Base-by-base conservation (phyloP, 1,284 basidiomycete genomes). In the Fomitopsis schrenkii region DNA sequence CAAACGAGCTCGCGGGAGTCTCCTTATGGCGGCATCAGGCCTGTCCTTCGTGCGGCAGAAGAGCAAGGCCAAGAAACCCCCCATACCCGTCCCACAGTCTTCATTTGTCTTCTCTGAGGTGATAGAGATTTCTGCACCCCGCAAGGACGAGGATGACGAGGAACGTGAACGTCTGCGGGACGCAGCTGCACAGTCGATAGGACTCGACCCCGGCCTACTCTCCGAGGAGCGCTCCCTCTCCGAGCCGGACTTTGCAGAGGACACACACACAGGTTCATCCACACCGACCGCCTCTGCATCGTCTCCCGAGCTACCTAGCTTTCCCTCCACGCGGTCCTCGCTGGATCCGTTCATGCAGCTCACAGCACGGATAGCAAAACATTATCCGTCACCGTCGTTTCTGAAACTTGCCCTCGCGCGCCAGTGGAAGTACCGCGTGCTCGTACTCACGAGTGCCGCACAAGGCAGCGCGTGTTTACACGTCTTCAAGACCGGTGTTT, bases 111-210 rank as follows among this genome's bases (percentile, higher is more conserved):
- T 88, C 57, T 83, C 87, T 8, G 87, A 83, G 52, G 87, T 91
- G 58, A 88, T 91, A 58, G 89, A 91, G 71, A 90, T 91, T 48
- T 52, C 50, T 6, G 58, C 58, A 9, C 75, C 79, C 41, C 75
- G 77, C 41, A 70, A 77, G 3, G 79, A 89, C 64, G 81, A 81
- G 57, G 90, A 92, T 67, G 79, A 83, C 45, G 84, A 86, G 67
- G 90, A 92, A 67, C 83, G 90, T 15, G 83, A 87, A 64, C 82
- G 88, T 30, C 74, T 93, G 45, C 78, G 89, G 35, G 87, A 89
- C 60, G 85, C 83, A 41, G 91, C 91, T 19, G 90, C 90, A 0
- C 86, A 90, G 68, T 84, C 86, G 7, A 83, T 92, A 57, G 90
- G 90, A 10, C 78, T 92, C 41, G 79, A 78, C 58, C 70, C 74